Evolutionary conservation across 345 rosid species (phyloP), one percentile per base, ranked within the genome.

Genomic region (Lumnitzera racemosa): DNA sequence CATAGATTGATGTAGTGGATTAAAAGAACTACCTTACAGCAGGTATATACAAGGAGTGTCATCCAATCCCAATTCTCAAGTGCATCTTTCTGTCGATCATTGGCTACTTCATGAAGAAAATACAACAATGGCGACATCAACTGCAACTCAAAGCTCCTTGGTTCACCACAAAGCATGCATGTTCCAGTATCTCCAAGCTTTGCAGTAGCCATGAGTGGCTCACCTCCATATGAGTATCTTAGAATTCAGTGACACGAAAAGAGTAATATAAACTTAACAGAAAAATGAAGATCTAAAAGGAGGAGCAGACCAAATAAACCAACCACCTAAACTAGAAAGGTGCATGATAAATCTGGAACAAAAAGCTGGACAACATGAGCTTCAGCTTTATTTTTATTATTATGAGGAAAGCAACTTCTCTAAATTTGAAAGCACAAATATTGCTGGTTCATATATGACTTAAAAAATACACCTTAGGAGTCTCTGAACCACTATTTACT

Each of bases 41-140:
- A 94, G 64, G 97, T 94, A 70, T 80, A 81, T 55, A 88, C 71
- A 47, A 81, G 53, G 24, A 86, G 83, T 36, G 90, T 90, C 84
- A 94, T 79, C 99, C 97, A 94, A 65, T 87, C 80, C 97, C 97
- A 94, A 31, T 73, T 76, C 58, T 86, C 85, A 55, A 92, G 58
- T 11, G 76, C 57, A 16, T 59, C 70, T 63, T 72, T 85, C 52
- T 74, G 70, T 71, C 47, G 53, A 68, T 73, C 72, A 47, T 84
- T 83, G 46, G 78, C 84, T 60, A 72, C 87, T 59, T 87, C 88
- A 53, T 77, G 90, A 41, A 90, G 83, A 63, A 90, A 94, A 74
- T 72, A 87, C 71, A 90, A 81, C 24, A 89, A 53, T 0, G 95
- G 83, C 24, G 97, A 76, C 99, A 94, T 90, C 52, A 94, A 77